Conservation (phyloP, 805 yeast genomes). For the Sungouiella thailandica region DNA sequence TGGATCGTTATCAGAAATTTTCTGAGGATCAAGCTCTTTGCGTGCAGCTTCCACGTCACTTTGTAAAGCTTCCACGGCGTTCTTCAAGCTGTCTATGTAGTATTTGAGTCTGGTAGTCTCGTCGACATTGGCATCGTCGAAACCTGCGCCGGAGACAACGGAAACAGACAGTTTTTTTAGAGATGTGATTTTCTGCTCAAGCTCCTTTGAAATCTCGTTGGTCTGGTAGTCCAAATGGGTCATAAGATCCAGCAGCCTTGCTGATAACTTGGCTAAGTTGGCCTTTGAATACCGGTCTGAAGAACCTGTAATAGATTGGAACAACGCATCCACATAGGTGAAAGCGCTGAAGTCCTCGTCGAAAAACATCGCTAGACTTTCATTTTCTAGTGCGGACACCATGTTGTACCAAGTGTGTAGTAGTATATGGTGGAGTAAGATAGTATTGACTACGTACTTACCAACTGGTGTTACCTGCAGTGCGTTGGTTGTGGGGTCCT, state of each 20-base stretch:
- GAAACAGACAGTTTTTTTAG: conserved; percentile 49
- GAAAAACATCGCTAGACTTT: conserved; percentile 60
- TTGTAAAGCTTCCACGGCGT: conserved; percentile 55
- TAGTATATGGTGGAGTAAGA: not conserved
- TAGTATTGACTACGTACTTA: no score
- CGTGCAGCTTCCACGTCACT: conserved; percentile 9
- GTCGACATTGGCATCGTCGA: conserved; percentile 12
- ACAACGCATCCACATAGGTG: conserved; percentile 59
- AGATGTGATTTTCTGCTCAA: conserved; percentile 45
- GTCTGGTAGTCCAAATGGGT: conserved; percentile 61
- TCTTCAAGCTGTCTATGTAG: conserved; percentile 55
- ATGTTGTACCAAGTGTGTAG: no score
- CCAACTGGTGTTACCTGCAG: no score
- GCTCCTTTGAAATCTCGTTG: conserved; percentile 49
- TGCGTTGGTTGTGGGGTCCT: no score
- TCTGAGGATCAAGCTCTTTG: not conserved
- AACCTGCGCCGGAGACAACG: conserved; percentile 35
- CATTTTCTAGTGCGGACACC: conserved; percentile 14
- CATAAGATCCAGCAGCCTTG: conserved; percentile 46
- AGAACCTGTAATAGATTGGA: conserved; percentile 34
- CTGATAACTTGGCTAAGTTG: conserved; percentile 38
- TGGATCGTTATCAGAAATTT: conserved; percentile 9
- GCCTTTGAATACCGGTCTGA: conserved; percentile 24
- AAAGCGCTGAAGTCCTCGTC: conserved; percentile 63
- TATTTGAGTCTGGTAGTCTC: conserved; percentile 59